phyloP scores from a whole-genome alignment of 2,329 filamentous ascomycete genomes.

The Microdochium trichocladiopsis region DNA sequence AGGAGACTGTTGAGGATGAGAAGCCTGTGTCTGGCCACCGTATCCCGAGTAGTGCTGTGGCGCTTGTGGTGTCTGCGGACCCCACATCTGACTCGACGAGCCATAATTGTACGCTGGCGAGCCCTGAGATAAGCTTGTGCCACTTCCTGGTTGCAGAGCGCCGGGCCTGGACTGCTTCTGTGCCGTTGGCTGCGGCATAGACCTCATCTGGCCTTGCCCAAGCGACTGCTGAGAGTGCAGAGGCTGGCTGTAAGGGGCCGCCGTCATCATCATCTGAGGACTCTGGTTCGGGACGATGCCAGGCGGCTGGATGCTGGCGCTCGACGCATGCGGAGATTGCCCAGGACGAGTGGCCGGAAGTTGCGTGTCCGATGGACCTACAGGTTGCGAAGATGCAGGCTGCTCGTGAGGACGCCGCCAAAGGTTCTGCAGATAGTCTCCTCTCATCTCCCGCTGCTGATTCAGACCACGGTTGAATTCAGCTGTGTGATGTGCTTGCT shows the following conservation, averaged over 20 bases:
- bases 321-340: slow-evolving; percentile 51
- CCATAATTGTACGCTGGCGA: slow-evolving; percentile 56
- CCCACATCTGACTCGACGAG: slow-evolving; percentile 56
- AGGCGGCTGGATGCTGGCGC: slow-evolving; percentile 48
- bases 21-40: slow-evolving; percentile 40
- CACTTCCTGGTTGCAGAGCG: slow-evolving; percentile 46
- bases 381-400: slow-evolving; percentile 45
- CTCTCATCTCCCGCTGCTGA: slow-evolving; percentile 70
- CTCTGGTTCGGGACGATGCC: slow-evolving; percentile 54
- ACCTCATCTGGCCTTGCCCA: slow-evolving; percentile 64
- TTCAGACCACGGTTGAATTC: slow-evolving; percentile 86
- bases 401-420: slow-evolving; percentile 83
- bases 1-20: slow-evolving; percentile 47
- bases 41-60: slow-evolving; percentile 50
- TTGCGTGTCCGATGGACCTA: slow-evolving; percentile 31
- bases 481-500: slow-evolving; percentile 80
- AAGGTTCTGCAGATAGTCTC: slow-evolving; percentile 70
- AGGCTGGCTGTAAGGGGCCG: slow-evolving; percentile 61
- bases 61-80: slow-evolving; percentile 54
- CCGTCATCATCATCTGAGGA: slow-evolving; percentile 60
- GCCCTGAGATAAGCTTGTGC: slow-evolving; percentile 42
- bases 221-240: slow-evolving; percentile 65
- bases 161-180: slow-evolving; percentile 63
- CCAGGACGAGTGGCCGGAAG: slow-evolving; percentile 44
- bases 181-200: slow-evolving; percentile 53